phyloP scores from a whole-genome alignment of 352 stramenopile species.

The Phytophthora vignae region DNA sequence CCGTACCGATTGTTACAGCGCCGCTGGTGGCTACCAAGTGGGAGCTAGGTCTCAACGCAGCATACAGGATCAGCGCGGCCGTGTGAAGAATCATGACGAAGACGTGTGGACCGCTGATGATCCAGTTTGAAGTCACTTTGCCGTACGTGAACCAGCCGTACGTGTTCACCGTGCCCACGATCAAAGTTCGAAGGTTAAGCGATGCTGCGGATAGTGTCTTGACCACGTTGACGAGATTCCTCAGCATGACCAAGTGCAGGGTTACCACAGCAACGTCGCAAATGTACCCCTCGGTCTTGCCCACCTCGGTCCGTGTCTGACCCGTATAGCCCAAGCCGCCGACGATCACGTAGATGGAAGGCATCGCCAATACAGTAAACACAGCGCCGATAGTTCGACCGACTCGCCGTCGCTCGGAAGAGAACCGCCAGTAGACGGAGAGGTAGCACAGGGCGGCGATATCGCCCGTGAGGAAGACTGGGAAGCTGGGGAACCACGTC shows the following conservation, averaged over 20 bases:
- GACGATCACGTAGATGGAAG: conserved; percentile 28
- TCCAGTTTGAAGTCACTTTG: conserved; percentile 42
- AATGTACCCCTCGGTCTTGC: conserved; percentile 33
- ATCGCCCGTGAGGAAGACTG: conserved; percentile 33
- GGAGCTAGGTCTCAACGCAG: conserved; percentile 8
- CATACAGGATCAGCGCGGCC: conserved; percentile 21
- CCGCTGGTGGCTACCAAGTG: not conserved
- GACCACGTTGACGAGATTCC: conserved; percentile 41
- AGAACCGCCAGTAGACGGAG: conserved; percentile 29
- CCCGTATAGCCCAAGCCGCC: conserved; percentile 21
- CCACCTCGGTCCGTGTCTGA: conserved; percentile 22
- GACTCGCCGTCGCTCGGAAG: conserved; percentile 10
- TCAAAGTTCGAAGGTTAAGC: conserved; percentile 45
- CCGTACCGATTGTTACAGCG: not conserved
- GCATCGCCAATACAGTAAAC: conserved; percentile 13
- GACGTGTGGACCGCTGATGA: conserved; percentile 53
- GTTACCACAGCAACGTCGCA: conserved; percentile 30
- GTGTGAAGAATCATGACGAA: conserved; percentile 41
- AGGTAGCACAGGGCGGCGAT: conserved; percentile 27
- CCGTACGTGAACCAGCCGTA: conserved; percentile 52
- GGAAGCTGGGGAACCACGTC: conserved; percentile 37
- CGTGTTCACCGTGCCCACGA: conserved; percentile 50
- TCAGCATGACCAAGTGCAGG: conserved; percentile 50
- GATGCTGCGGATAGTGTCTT: conserved; percentile 38
- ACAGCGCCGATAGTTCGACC: not conserved